phyloP scores from a whole-genome alignment of 345 rosid species.

The Salix purpurea region DNA sequence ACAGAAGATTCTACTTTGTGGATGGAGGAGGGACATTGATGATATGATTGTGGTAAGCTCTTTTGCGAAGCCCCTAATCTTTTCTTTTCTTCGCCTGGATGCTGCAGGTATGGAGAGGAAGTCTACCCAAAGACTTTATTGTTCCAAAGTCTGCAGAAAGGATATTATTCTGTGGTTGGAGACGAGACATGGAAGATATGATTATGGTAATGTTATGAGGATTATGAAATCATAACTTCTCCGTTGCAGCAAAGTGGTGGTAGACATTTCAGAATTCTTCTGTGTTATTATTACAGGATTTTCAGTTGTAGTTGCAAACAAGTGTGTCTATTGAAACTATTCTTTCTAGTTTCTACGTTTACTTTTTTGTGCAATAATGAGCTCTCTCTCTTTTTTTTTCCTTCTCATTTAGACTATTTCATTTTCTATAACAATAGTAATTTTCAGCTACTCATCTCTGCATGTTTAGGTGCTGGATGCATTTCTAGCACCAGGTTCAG shows the following conservation, averaged over 20 bases:
- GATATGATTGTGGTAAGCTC: slow-evolving; percentile 85
- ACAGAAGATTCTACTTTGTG: slow-evolving; percentile 82
- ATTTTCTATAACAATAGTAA: neutral
- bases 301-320: slow-evolving; percentile 9
- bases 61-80: slow-evolving; percentile 55
- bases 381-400: neutral
- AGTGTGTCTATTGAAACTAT: slow-evolving; percentile 8
- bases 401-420: neutral
- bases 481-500: slow-evolving; percentile 57
- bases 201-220: slow-evolving; percentile 53
- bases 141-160: slow-evolving; percentile 53
- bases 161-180: slow-evolving; percentile 76
- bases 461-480: slow-evolving; percentile 62
- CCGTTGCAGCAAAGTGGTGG: slow-evolving; percentile 33
- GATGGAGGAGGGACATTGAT: slow-evolving; percentile 88
- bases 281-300: slow-evolving; percentile 7
- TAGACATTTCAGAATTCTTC: slow-evolving; percentile 12
- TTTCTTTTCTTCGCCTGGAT: slow-evolving; percentile 44
- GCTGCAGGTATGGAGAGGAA: slow-evolving; percentile 69
- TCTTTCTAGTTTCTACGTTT: neutral
- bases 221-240: slow-evolving; percentile 21
- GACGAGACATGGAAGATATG: slow-evolving; percentile 85
- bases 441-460: slow-evolving; percentile 7
- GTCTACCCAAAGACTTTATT: slow-evolving; percentile 53
- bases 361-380: neutral